phyloP scores from a whole-genome alignment of 2,329 filamentous ascomycete genomes.

The Sclerotinia glacialis region DNA sequence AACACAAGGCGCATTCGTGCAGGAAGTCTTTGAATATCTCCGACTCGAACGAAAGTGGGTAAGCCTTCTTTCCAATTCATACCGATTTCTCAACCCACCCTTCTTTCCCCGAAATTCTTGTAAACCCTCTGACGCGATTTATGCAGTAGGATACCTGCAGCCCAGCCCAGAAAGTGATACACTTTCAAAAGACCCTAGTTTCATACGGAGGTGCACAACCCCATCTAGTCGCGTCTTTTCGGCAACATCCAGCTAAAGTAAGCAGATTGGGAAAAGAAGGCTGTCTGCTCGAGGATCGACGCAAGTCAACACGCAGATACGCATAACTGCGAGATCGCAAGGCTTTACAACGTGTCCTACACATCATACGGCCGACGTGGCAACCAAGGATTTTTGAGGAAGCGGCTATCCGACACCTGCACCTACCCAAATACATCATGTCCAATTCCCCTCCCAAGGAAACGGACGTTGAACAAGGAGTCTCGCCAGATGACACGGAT shows the following conservation, averaged over 20 bases:
- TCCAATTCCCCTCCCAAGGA: conserved; percentile 93
- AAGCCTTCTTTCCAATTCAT: conserved; percentile 22
- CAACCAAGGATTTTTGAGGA: conserved; percentile 37
- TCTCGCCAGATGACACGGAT: conserved; percentile 86
- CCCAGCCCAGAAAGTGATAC: conserved; percentile 22
- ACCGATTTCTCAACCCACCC: conserved; percentile 12
- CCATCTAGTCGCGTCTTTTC: conserved; percentile 29
- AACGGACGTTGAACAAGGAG: conserved; percentile 82
- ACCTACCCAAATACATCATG: conserved; percentile 75
- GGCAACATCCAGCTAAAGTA: conserved; percentile 34
- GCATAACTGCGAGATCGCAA: conserved; percentile 30
- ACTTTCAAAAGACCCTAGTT: conserved; percentile 26
- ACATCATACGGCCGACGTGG: conserved; percentile 36
- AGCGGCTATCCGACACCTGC: conserved; percentile 41
- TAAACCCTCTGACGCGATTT: conserved; percentile 24
- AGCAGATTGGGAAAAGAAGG: conserved; percentile 30
- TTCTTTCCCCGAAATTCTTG: conserved; percentile 12
- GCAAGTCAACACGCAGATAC: conserved; percentile 27
- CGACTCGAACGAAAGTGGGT: conserved; percentile 22
- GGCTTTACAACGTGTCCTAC: conserved; percentile 30
- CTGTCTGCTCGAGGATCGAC: conserved; percentile 34
- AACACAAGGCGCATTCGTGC: conserved; percentile 23
- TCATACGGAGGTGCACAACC: conserved; percentile 27
- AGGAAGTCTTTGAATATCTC: conserved; percentile 21
- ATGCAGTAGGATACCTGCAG: conserved; percentile 25